These are phyloP conservation scores for Taphrina sp. DNA, from an alignment of 1,139 yeast species.

Conservation along the genomic window DNA sequence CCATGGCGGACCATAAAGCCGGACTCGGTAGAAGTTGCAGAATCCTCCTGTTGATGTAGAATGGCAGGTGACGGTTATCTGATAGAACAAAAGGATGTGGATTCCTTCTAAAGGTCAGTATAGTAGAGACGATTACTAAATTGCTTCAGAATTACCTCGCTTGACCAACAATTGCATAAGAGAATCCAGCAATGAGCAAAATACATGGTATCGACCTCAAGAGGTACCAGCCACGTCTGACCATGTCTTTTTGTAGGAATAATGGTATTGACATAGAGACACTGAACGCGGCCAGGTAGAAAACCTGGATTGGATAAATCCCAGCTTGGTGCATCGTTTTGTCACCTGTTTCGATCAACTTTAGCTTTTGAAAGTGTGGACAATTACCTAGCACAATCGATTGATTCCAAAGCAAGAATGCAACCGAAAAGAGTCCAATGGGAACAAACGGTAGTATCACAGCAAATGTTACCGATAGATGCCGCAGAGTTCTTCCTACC, in stretches of 20 bases:
- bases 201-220: too few species aligned
- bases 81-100: constrained; percentile 89
- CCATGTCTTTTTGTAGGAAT: too few species aligned
- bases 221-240: too few species aligned
- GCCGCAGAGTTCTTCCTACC: background rate
- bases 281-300: constrained; percentile 69
- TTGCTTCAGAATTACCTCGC: too few species aligned
- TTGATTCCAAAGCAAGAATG: constrained; percentile 61
- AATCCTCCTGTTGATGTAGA: constrained; percentile 54
- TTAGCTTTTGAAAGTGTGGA: background rate
- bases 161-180: too few species aligned
- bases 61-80: constrained; percentile 90
- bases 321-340: constrained; percentile 75
- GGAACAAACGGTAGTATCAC: constrained; percentile 28
- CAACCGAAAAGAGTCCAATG: constrained; percentile 55
- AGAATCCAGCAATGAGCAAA: too few species aligned
- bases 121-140: background rate
- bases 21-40: constrained; percentile 59
- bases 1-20: constrained; percentile 48
- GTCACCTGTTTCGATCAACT: constrained; percentile 54
- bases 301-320: constrained; percentile 73
- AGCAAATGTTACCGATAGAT: background rate
- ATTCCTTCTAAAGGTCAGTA: too few species aligned
- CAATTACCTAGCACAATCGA: constrained; percentile 66
- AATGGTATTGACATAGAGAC: constrained; percentile 61